Evolutionary conservation across 164 flowering plant genomes (phyloP).

Genomic region (Vitis amurensis): DNA sequence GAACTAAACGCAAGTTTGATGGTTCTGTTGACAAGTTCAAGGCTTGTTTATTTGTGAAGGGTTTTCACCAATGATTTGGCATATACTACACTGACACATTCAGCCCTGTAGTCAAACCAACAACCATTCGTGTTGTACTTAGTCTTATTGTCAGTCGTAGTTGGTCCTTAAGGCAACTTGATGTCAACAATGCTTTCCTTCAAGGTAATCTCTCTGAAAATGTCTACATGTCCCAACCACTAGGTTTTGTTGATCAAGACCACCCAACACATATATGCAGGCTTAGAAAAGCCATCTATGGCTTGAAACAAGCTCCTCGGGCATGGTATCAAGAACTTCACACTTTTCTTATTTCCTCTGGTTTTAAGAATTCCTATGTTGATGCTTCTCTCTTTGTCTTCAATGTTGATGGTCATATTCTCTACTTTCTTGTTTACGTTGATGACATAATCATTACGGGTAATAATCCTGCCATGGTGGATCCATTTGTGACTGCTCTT

Average conservation of each 20-base stretch:
- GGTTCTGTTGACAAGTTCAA: too few relatives aligned
- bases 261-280: background rate
- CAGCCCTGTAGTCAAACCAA: background rate
- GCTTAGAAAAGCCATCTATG: background rate
- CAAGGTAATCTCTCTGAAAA: background rate
- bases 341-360: background rate
- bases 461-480: background rate
- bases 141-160: background rate
- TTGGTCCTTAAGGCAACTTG: background rate
- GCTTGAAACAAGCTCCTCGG: background rate
- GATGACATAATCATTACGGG: background rate
- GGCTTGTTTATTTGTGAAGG: too few relatives aligned
- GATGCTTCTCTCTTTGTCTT: background rate
- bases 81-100: background rate
- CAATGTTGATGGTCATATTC: too few relatives aligned
- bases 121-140: background rate
- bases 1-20: too few relatives aligned
- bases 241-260: background rate
- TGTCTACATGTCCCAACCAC: constrained; percentile 1
- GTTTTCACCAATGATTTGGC: too few relatives aligned
- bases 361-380: background rate
- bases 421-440: background rate
- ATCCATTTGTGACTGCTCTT: background rate
- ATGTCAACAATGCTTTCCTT: too few relatives aligned
- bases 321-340: background rate